phyloP scores from a whole-genome alignment of 1,284 basidiomycete genomes.

The Cutaneotrichosporon cutaneum region DNA sequence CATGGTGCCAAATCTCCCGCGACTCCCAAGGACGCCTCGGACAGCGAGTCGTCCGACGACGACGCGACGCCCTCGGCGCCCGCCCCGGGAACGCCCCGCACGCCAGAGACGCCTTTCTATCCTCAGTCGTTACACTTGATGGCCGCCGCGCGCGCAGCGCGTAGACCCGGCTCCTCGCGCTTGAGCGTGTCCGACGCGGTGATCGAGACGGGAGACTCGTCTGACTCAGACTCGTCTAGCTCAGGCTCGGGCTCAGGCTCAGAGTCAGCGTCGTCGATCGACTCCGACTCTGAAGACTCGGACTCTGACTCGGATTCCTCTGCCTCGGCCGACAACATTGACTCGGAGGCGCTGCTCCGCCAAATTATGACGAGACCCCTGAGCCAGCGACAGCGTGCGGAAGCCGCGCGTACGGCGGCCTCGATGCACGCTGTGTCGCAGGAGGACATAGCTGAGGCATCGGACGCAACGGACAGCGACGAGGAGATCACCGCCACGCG shows the following conservation, averaged over 20 bases:
- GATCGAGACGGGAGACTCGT: slow-evolving; percentile 43
- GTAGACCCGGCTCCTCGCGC: slow-evolving; percentile 38
- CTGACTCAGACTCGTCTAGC: slow-evolving; percentile 19
- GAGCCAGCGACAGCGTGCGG: slow-evolving; percentile 28
- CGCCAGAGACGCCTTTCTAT: slow-evolving; percentile 17
- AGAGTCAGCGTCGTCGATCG: background rate
- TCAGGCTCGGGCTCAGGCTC: background rate
- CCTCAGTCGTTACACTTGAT: slow-evolving; percentile 33
- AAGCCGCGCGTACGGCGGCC: slow-evolving; percentile 37
- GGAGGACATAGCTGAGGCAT: slow-evolving; percentile 19
- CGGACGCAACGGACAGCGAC: slow-evolving; percentile 22
- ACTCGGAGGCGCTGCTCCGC: slow-evolving; percentile 28
- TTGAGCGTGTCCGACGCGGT: slow-evolving; percentile 46
- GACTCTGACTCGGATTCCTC: slow-evolving; percentile 13
- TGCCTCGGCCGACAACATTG: slow-evolving; percentile 8
- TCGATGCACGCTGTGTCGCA: slow-evolving; percentile 29
- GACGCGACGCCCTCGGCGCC: background rate
- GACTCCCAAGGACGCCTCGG: background rate
- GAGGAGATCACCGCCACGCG: slow-evolving; percentile 20
- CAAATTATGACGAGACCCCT: slow-evolving; percentile 37
- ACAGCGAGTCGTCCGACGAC: background rate
- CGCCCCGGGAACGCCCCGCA: background rate
- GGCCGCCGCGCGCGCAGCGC: slow-evolving; percentile 29
- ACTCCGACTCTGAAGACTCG: slow-evolving; percentile 8
- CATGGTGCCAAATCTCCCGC: background rate